A percentile compares a stretch with the other conserved stretches of the same genome.
These are phyloP conservation scores for Eucalyptus dawsonii DNA, from an alignment of 345 rosid genomes.

Conservation along the genomic window DNA sequence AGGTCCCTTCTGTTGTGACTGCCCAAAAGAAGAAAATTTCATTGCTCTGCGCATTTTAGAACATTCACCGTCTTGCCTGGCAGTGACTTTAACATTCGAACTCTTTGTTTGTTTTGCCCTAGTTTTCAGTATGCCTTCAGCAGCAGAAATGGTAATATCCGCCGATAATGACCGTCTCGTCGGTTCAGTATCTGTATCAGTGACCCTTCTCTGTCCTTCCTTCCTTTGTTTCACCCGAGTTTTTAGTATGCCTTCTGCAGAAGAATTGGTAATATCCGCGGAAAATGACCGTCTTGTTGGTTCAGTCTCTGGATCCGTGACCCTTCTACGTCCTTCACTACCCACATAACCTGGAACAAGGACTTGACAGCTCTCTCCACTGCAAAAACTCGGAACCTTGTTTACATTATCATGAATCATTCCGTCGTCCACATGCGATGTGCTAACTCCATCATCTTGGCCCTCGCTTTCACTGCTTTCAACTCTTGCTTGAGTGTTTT, in stretches of 20 bases:
- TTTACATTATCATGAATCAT: not conserved
- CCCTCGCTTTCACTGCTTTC: not conserved
- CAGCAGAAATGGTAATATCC: not conserved
- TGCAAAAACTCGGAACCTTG: not conserved
- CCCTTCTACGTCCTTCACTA: not conserved
- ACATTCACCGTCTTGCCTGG: not conserved
- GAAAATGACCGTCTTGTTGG: not conserved
- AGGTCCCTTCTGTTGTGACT: slow-evolving; percentile 21
- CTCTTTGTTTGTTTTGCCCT: not conserved
- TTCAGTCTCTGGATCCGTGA: not conserved
- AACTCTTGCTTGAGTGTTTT: not conserved
- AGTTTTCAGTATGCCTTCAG: not conserved
- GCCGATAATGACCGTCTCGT: not conserved
- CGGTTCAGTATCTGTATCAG: not conserved
- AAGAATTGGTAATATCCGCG: not conserved
- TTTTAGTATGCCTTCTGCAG: not conserved
- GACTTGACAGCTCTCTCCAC: not conserved
- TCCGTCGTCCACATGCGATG: not conserved
- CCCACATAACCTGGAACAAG: not conserved
- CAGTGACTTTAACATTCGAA: not conserved
- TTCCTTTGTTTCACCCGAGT: not conserved
- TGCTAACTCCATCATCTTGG: not conserved
- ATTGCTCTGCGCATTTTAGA: slow-evolving; percentile 7
- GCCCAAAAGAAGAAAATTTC: slow-evolving; percentile 20
- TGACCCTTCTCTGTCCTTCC: not conserved